phyloP scores from a whole-genome alignment of 257 asterid genomes.

The Solanum bukasovii region DNA sequence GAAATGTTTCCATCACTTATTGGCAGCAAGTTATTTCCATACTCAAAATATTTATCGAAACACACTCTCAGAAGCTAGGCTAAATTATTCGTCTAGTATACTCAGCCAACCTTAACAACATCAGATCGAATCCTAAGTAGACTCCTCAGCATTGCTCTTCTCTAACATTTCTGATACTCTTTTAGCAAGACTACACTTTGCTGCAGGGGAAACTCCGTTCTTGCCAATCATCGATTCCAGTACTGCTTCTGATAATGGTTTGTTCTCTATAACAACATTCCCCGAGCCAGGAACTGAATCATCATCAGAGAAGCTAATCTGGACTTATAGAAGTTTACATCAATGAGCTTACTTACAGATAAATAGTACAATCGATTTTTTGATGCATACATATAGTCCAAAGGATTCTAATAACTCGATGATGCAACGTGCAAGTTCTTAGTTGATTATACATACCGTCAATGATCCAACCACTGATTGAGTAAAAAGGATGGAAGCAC shows the following conservation, averaged over 20 bases:
- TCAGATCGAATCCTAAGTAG: neutral
- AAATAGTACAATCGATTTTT: neutral
- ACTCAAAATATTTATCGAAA: neutral
- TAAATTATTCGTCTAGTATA: neutral
- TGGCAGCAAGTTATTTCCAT: neutral
- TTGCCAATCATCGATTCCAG: conserved; percentile 77
- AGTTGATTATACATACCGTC: conserved; percentile 26
- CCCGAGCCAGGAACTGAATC: conserved; percentile 32
- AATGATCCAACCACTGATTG: conserved; percentile 63
- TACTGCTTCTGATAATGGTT: conserved; percentile 58
- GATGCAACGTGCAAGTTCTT: neutral
- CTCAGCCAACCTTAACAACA: neutral
- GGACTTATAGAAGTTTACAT: neutral
- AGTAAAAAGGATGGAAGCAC: conserved; percentile 74
- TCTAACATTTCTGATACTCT: conserved; percentile 37
- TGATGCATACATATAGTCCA: neutral
- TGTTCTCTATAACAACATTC: conserved; percentile 45
- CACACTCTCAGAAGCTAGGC: neutral
- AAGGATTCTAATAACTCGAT: neutral
- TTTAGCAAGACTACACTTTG: conserved; percentile 52
- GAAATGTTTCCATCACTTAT: neutral
- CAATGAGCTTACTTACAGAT: neutral
- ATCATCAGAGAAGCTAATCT: conserved; percentile 66
- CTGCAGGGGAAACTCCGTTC: conserved; percentile 70
- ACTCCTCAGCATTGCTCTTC: neutral